Evolutionary conservation across 768 basidiomycete species (phyloP).

Genomic region (Russula sp.): DNA sequence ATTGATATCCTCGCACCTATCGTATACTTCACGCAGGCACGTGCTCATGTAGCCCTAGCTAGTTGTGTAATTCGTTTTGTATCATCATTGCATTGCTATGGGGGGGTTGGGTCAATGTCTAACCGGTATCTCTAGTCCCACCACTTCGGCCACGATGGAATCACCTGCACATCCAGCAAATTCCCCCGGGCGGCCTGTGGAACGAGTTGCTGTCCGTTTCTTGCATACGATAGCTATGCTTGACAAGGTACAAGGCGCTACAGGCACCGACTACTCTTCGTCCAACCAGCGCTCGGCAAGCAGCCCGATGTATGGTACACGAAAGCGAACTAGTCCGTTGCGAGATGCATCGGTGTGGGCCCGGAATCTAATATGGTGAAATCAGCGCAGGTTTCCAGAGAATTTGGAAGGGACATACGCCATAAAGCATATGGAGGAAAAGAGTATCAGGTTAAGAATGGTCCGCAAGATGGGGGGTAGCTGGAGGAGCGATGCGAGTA

Average conservation of each 20-base stretch:
- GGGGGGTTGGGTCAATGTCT: conserved; percentile 9
- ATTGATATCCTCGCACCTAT: conserved; percentile 28
- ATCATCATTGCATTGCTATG: conserved; percentile 23
- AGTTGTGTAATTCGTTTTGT: conserved; percentile 22
- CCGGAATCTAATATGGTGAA: conserved; percentile 31
- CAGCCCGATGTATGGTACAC: conserved; percentile 54
- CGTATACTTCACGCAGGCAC: conserved; percentile 20
- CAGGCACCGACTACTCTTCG: conserved; percentile 40
- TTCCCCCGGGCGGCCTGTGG: too few relatives aligned
- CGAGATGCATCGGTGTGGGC: conserved; percentile 48
- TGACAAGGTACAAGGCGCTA: not conserved
- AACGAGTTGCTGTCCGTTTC: not conserved
- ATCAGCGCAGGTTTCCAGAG: not conserved
- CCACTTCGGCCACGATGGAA: not conserved
- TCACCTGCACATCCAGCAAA: not conserved
- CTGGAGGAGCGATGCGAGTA: conserved; percentile 46
- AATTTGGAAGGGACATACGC: conserved; percentile 37
- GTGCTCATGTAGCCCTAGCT: conserved; percentile 19
- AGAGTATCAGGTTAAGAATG: conserved; percentile 40
- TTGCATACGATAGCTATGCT: not conserved
- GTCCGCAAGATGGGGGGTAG: conserved; percentile 47
- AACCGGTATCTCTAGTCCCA: conserved; percentile 4
- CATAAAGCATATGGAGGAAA: conserved; percentile 42
- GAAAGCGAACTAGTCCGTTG: conserved; percentile 47
- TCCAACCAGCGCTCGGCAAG: conserved; percentile 63